These are phyloP conservation scores for Coemansia sp. DNA, from an alignment of 192 early-diverging fungal genomes.

Conservation along the genomic window DNA sequence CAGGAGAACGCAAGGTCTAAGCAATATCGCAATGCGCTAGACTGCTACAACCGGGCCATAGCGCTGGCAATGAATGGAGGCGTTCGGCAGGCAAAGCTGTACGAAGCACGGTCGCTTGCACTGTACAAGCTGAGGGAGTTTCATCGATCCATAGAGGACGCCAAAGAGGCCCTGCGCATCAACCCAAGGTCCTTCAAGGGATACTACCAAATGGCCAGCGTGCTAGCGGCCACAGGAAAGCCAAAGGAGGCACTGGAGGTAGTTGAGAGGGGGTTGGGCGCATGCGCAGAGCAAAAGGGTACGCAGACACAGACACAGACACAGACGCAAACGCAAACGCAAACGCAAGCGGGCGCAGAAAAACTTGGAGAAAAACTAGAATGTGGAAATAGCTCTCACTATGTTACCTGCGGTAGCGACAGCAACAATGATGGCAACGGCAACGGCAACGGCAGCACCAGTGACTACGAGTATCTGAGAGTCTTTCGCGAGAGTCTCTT, in stretches of 20 bases:
- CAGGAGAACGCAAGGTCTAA: constrained; percentile 19
- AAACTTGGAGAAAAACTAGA: too few relatives aligned
- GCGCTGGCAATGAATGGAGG: constrained; percentile 24
- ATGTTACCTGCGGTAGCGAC: too few relatives aligned
- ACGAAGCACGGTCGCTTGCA: constrained; percentile 19
- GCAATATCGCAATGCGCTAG: constrained; percentile 23
- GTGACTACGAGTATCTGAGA: too few relatives aligned
- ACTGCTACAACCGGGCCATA: constrained; percentile 35
- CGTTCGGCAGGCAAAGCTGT: constrained; percentile 12
- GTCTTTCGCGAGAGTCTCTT: constrained; percentile 12
- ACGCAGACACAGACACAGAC: constrained; percentile 8
- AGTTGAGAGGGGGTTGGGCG: constrained; percentile 3
- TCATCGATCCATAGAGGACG: constrained; percentile 28
- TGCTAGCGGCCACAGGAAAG: constrained; percentile 16
- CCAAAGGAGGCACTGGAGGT: constrained; percentile 16
- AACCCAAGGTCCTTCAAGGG: constrained; percentile 9
- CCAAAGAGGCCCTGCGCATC: constrained; percentile 20
- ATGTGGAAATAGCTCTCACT: too few relatives aligned
- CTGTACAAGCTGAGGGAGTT: constrained; percentile 33
- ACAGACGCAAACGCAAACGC: too few relatives aligned
- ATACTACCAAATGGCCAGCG: constrained; percentile 19
- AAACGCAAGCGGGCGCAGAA: too few relatives aligned
- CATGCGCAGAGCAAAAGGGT: not conserved
- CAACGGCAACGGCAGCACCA: too few relatives aligned
- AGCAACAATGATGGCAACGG: too few relatives aligned